These are phyloP conservation scores for Podospora australis DNA, from an alignment of 495 filamentous ascomycete species.

Conservation along the genomic window DNA sequence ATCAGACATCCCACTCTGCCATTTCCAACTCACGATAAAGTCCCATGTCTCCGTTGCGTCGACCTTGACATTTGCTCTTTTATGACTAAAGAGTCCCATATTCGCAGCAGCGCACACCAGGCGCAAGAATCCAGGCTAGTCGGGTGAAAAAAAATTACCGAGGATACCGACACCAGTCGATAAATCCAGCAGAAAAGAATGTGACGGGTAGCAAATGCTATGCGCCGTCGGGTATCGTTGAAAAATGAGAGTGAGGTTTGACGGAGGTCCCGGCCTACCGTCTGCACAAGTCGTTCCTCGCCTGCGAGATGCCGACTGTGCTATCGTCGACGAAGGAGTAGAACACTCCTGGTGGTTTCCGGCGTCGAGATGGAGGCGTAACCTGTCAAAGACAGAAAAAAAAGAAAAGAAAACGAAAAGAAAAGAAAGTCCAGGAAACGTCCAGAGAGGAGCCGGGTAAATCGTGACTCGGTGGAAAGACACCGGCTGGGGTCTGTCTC, in stretches of 20 bases:
- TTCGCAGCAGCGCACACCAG: conserved; percentile 21
- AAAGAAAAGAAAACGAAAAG: conserved; percentile 11
- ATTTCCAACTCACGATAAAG: conserved; percentile 66
- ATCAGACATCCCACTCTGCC: neutral
- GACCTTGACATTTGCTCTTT: conserved; percentile 60
- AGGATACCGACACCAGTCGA: conserved; percentile 29
- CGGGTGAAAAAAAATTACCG: conserved; percentile 13
- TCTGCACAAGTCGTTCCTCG: conserved; percentile 44
- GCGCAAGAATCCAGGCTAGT: conserved; percentile 13
- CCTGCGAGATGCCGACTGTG: conserved; percentile 51
- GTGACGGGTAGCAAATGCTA: conserved; percentile 30
- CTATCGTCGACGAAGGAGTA: conserved; percentile 24
- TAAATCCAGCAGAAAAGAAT: conserved; percentile 14
- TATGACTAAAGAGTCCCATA: conserved; percentile 71
- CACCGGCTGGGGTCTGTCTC: conserved; percentile 15
- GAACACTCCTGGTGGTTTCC: conserved; percentile 6
- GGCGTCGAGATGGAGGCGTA: conserved; percentile 8
- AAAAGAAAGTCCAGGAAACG: conserved; percentile 7
- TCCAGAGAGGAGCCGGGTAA: conserved; percentile 5
- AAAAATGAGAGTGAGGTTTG: conserved; percentile 12
- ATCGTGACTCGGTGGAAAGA: conserved; percentile 6
- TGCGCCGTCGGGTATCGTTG: conserved; percentile 19
- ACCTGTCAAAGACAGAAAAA: conserved; percentile 7
- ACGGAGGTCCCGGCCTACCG: conserved; percentile 33
- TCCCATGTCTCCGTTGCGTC: conserved; percentile 86